Conservation (phyloP, 768 basidiomycete genomes). For the Tricholoma saponaceum region DNA sequence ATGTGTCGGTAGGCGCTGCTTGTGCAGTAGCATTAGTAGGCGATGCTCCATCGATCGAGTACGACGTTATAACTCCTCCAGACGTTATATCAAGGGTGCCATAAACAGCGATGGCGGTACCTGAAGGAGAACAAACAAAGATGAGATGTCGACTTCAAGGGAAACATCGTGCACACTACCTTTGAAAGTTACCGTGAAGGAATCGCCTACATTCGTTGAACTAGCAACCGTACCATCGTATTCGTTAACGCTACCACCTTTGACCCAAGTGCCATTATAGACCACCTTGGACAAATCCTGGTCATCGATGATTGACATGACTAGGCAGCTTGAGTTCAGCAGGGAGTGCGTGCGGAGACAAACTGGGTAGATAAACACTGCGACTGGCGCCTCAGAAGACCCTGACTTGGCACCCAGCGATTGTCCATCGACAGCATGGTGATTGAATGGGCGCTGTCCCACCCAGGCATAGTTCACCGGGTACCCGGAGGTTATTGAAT, state of each 20-base stretch:
- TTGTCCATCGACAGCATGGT: too few relatives aligned
- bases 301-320: slow-evolving; percentile 31
- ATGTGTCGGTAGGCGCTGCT: slow-evolving; percentile 23
- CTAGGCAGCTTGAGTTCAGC: not conserved
- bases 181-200: slow-evolving; percentile 29
- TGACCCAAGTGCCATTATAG: slow-evolving; percentile 29
- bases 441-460: too few relatives aligned
- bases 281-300: slow-evolving; percentile 25
- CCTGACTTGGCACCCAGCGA: too few relatives aligned
- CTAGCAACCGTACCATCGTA: slow-evolving; percentile 27
- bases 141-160: not conserved
- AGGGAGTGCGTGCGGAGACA: not conserved
- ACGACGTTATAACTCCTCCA: slow-evolving; percentile 31
- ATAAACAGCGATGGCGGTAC: slow-evolving; percentile 29
- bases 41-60: slow-evolving; percentile 27
- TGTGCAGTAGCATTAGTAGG: slow-evolving; percentile 22
- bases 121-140: slow-evolving; percentile 14
- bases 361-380: not conserved
- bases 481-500: too few relatives aligned
- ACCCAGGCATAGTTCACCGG: too few relatives aligned
- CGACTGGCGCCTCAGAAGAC: too few relatives aligned
- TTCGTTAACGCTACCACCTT: slow-evolving; percentile 25
- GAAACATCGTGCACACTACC: slow-evolving; percentile 18
- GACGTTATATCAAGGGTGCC: slow-evolving; percentile 32
- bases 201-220: slow-evolving; percentile 29